phyloP scores from a whole-genome alignment of 306 rosid genomes.

The Pterocarpus macrocarpus region DNA sequence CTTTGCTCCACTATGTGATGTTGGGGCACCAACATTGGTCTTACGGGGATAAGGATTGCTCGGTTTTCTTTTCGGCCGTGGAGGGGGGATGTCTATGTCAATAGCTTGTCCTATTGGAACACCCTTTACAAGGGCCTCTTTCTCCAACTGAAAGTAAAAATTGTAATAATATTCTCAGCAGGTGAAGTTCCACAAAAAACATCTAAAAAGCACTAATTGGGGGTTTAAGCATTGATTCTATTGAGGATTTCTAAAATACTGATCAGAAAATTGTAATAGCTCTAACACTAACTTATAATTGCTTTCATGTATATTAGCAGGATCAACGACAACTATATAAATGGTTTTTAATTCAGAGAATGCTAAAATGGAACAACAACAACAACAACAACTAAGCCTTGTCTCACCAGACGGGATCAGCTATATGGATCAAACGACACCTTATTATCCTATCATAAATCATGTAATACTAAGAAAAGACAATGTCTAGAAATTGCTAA shows the following conservation, averaged over 20 bases:
- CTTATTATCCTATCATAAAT: no score
- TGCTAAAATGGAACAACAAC: neutral
- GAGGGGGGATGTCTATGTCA: slow-evolving; percentile 96
- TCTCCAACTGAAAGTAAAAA: slow-evolving; percentile 80
- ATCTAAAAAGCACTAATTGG: slow-evolving; percentile 21
- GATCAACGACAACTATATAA: slow-evolving; percentile 12
- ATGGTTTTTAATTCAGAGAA: neutral
- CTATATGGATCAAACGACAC: no score
- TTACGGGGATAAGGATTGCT: slow-evolving; percentile 96
- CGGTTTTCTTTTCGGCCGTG: slow-evolving; percentile 96
- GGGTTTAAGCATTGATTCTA: slow-evolving; percentile 9
- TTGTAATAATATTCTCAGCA: slow-evolving; percentile 40
- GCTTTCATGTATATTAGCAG: slow-evolving; percentile 12
- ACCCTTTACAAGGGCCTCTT: slow-evolving; percentile 85
- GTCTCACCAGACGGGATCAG: no score
- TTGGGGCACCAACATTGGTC: slow-evolving; percentile 54
- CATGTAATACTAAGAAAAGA: neutral
- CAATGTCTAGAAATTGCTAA: neutral
- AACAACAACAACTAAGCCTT: no score
- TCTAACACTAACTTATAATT: slow-evolving; percentile 30
- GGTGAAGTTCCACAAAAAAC: slow-evolving; percentile 18
- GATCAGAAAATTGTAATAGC: neutral
- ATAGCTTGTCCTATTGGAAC: slow-evolving; percentile 75
- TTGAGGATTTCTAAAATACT: neutral
- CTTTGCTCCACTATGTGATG: slow-evolving; percentile 64